Evolutionary conservation across 192 early-diverging fungal genomes (phyloP).

Genomic region (Linnemannia schmuckeri): DNA sequence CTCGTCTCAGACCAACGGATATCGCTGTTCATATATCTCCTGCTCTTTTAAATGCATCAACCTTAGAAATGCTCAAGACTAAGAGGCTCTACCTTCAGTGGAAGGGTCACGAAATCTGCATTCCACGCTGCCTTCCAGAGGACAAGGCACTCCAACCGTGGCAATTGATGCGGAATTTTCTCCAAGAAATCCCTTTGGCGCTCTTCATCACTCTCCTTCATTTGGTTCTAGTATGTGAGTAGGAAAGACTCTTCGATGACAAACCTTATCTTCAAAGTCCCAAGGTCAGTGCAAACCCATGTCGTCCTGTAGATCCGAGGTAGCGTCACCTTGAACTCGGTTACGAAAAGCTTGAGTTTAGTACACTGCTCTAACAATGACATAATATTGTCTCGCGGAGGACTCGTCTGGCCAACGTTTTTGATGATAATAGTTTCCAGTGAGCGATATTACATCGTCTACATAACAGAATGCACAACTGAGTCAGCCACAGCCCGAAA

Average conservation of each 20-base stretch:
- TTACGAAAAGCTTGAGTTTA: neutral
- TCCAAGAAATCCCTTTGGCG: neutral
- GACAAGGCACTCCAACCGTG: neutral
- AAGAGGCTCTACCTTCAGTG: neutral
- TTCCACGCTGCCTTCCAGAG: neutral
- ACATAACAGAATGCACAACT: neutral
- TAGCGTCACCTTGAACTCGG: neutral
- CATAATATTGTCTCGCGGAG: neutral
- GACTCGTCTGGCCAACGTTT: neutral
- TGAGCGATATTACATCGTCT: neutral
- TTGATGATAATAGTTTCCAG: neutral
- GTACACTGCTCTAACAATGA: neutral
- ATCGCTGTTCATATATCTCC: neutral
- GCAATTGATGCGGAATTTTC: neutral
- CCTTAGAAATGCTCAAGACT: neutral
- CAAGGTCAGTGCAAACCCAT: neutral
- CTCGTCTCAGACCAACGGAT: neutral
- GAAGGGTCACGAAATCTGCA: neutral
- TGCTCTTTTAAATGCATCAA: neutral
- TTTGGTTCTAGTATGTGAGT: neutral
- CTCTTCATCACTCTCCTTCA: neutral
- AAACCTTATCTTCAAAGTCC: neutral
- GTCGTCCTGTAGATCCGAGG: neutral
- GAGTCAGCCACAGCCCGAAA: neutral
- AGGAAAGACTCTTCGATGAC: neutral